Base-by-base conservation (phyloP, 306 rosid genomes). In the Trichosanthes cucumerina region DNA sequence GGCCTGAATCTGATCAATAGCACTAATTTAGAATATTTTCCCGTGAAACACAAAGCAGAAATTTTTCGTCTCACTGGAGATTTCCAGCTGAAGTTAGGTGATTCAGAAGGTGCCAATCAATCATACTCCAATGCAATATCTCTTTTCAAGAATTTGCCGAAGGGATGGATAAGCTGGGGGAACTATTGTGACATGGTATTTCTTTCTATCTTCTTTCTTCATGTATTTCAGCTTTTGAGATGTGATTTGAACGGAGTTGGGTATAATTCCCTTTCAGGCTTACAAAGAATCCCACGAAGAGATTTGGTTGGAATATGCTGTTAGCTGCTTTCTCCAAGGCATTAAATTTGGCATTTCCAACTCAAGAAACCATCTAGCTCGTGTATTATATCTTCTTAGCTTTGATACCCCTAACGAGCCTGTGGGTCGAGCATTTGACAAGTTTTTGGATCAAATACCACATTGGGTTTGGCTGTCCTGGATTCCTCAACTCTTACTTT, bases 121-220 rank as follows among this genome's bases (percentile, higher is more conserved):
- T 78, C 90, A n/a, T 96, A 91, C 86, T 96, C 99, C 28, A 88
- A 77, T 81, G 97, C 96, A 72, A 91, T 96, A 82, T 91, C 75
- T 84, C 90, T 93, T 80, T 92, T 91, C 88, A 92, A 93, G 84
- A 92, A 85, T 84, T 84, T 93, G 87, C 98, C 99, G 12, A 96
- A 93, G 87, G 99, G 99, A 79, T 96, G 99, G 99, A 96, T 92
- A 87, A 91, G 99, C 88, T 96, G 99, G 99, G 99, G 99, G 85
- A 88, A 88, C 85, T 96, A 96, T 81, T 96, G 99, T 80, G 99
- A 96, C 84, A 80, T 88, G 98, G 99, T 96, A 91, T 75, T 69
- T 47, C 21, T 79, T 83, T 26, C 46, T 59, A 24, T 70, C 26
- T 80, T 65, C 77, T 46, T 6, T 74, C 58, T 60, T 66, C 11